Conservation (phyloP, 176 grass and related monocot genomes). For the Oryza glaberrima region DNA sequence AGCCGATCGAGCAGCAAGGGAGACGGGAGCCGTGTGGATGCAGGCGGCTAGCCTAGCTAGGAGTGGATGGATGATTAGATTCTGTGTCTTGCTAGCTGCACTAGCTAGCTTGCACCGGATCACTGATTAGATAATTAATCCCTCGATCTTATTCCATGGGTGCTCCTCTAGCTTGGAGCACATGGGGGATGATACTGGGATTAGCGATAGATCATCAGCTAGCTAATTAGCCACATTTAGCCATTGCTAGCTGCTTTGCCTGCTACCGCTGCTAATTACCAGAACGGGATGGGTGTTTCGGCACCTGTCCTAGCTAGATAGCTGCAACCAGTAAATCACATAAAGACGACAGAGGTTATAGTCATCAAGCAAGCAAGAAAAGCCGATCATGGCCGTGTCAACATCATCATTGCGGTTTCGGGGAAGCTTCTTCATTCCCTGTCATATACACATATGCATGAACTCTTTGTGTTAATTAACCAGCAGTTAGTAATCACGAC, state of each 20-base stretch:
- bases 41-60: background rate
- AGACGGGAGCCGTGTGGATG: constrained; percentile 29
- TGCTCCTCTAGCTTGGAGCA: background rate
- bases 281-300: too few relatives aligned
- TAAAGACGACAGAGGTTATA: too few relatives aligned
- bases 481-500: background rate
- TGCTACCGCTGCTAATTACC: too few relatives aligned
- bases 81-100: background rate
- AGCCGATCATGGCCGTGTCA: background rate
- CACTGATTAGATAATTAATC: background rate
- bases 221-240: background rate
- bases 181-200: constrained; percentile 33
- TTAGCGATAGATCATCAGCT: background rate
- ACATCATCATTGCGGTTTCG: background rate
- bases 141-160: background rate
- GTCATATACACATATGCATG: background rate
- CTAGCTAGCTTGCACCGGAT: constrained; percentile 8
- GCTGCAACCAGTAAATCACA: too few relatives aligned
- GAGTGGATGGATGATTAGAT: constrained; percentile 1
- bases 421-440: constrained; percentile 26
- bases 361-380: too few relatives aligned
- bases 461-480: background rate
- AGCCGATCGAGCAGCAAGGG: background rate
- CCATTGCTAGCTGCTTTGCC: background rate
- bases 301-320: too few relatives aligned